Conservation (phyloP, 2,329 filamentous ascomycete genomes). For the Colletotrichum chrysophilum region DNA sequence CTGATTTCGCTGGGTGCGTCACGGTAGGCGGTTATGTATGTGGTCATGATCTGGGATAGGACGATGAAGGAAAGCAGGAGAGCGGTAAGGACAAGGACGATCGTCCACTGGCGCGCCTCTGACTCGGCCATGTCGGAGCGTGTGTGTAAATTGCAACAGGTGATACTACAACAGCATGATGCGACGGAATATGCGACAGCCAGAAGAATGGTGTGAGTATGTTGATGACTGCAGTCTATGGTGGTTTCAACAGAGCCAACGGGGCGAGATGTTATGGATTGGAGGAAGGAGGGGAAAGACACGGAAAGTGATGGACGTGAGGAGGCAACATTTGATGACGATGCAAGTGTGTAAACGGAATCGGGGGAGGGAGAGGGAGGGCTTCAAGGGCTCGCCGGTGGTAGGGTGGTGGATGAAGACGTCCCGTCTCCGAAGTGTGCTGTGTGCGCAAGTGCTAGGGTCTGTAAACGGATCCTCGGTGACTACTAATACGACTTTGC, state of each 20-base stretch:
- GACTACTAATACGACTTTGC: not conserved
- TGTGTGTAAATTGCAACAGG: not conserved
- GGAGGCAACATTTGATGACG: slow-evolving; percentile 18
- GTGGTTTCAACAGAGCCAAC: not conserved
- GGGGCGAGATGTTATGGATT: not conserved
- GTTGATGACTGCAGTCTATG: not conserved
- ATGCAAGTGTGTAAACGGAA: slow-evolving; percentile 10
- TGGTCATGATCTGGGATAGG: slow-evolving; percentile 54
- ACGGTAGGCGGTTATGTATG: slow-evolving; percentile 61
- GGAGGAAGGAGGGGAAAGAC: not conserved
- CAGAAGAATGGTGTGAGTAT: not conserved
- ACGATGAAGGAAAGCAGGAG: slow-evolving; percentile 61
- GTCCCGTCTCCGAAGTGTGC: not conserved
- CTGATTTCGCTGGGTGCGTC: slow-evolving; percentile 63
- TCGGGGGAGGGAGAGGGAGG: slow-evolving; percentile 4
- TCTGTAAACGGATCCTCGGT: not conserved
- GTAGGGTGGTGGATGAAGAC: slow-evolving; percentile 1
- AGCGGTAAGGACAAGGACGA: slow-evolving; percentile 63
- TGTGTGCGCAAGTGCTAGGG: slow-evolving; percentile 5
- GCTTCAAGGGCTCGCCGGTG: not conserved
- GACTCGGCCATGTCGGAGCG: slow-evolving; percentile 52
- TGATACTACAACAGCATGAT: slow-evolving; percentile 3
- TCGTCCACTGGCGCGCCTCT: slow-evolving; percentile 59
- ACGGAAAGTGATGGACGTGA: not conserved
- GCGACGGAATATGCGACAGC: not conserved